These are phyloP conservation scores for Asterophora parasitica DNA, from an alignment of 768 basidiomycete species.

Conservation along the genomic window DNA sequence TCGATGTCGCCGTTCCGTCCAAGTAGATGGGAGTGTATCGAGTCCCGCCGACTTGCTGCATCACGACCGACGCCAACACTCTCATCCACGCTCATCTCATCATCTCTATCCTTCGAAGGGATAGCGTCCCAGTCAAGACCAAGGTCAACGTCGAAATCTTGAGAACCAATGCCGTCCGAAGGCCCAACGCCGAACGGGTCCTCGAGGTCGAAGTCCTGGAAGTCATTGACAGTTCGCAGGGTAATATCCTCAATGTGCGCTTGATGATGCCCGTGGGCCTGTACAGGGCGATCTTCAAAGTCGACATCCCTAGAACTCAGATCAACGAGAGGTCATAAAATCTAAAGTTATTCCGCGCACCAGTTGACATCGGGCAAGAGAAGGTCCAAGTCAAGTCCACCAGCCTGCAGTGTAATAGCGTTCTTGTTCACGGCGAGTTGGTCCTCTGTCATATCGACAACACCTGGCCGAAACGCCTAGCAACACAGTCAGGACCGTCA, in stretches of 20 bases:
- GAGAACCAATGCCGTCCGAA: slow-evolving; percentile 80
- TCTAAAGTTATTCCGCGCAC: slow-evolving; percentile 31
- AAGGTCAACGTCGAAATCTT: slow-evolving; percentile 75
- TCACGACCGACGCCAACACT: slow-evolving; percentile 80
- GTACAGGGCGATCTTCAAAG: slow-evolving; percentile 64
- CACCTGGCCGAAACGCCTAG: slow-evolving; percentile 90
- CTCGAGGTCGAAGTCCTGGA: slow-evolving; percentile 58
- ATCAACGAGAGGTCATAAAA: neutral
- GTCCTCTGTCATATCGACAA: slow-evolving; percentile 96
- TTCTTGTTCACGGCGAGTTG: slow-evolving; percentile 83
- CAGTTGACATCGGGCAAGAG: slow-evolving; percentile 78
- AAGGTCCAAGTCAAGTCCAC: slow-evolving; percentile 75
- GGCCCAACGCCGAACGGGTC: slow-evolving; percentile 80
- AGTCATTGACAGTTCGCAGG: slow-evolving; percentile 71
- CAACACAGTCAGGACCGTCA: slow-evolving; percentile 4
- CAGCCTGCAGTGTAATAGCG: slow-evolving; percentile 81
- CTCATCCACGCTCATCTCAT: slow-evolving; percentile 49
- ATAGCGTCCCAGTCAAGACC: slow-evolving; percentile 76
- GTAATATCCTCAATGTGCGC: slow-evolving; percentile 88
- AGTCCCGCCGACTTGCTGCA: slow-evolving; percentile 49
- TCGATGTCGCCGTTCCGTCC: slow-evolving; percentile 48
- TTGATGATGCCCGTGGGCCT: slow-evolving; percentile 71
- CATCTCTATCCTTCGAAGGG: slow-evolving; percentile 39
- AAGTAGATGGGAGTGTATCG: slow-evolving; percentile 59
- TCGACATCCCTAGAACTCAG: slow-evolving; percentile 62